Base-by-base conservation (phyloP, 148 eudicot species). In the Chenopodium album region DNA sequence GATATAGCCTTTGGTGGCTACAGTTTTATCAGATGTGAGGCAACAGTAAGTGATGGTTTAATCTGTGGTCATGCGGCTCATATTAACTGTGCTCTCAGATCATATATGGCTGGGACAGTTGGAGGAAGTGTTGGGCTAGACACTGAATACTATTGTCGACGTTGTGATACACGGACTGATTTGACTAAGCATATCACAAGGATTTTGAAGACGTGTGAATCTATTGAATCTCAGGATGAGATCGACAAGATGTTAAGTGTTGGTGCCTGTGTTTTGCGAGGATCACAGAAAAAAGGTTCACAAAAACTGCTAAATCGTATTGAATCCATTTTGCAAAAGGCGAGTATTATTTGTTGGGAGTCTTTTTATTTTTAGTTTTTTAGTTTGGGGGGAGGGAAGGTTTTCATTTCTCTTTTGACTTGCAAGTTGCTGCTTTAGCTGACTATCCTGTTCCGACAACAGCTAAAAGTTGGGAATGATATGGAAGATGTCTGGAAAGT, bases 81-180 rank as follows among this genome's bases (percentile, higher is more conserved):
- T 81, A 78, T 94, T 60, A 85, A 86, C 77, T 95, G 99, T 86
- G 97, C 91, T 81, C 88, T 95, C 19, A 88, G 95, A 23, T 87
- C 93, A 75, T 89, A 91, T 86, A 86, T 92, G 97, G 99, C 98
- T 87, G 99, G 99, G 44, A 85, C 92, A 23, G 95, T 95, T 74
- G 98, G 95, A 77, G 99, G 98, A 54, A 91, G 90, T 75, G 90
- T 94, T 64, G 91, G 91, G 20, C 82, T 95, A 74, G 95, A 95
- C 87, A 91, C 97, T 66, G 93, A 95, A 82, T 95, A 95, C 84
- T 92, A 89, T 82, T 95, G 99, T 83, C 87, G 94, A 23, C 92
- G 97, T 32, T 95, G 99, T 87, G 98, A 95, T 88, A 79, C 89
- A 50, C 90, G 89, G 81, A 93, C 95, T 22, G 95, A 91, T 85